Evolutionary conservation across 331 rosid species (phyloP).

Genomic region (Pyracantha coccinea): DNA sequence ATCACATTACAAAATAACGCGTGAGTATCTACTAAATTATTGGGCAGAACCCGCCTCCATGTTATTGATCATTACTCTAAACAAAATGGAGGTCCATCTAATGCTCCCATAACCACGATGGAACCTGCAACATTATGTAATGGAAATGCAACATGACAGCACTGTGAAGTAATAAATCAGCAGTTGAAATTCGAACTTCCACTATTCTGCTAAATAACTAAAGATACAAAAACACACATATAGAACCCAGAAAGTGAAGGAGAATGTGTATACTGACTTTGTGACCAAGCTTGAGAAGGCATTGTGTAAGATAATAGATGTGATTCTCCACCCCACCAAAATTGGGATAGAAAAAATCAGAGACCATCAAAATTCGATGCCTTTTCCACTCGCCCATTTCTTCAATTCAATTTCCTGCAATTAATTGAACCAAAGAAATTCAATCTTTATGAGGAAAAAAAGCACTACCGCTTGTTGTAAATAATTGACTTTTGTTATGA

Average conservation of each 20-base stretch:
- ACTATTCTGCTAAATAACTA: not conserved
- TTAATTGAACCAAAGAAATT: not conserved
- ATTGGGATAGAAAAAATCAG: conserved; percentile 92
- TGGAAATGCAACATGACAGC: not conserved
- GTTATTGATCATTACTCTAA: not conserved
- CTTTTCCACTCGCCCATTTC: conserved; percentile 42
- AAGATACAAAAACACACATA: not conserved
- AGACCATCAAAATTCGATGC: conserved; percentile 77
- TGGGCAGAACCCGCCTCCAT: not conserved
- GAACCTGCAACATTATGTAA: not conserved
- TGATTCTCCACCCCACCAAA: conserved; percentile 93
- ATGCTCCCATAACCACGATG: not conserved
- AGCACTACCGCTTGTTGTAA: not conserved
- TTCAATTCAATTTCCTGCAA: conserved; percentile 19
- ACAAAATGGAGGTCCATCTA: not conserved
- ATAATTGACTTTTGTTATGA: not conserved
- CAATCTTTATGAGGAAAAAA: not conserved
- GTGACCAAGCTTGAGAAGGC: conserved; percentile 87
- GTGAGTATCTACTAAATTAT: not conserved
- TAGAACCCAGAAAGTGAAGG: conserved; percentile 8
- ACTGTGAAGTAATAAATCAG: not conserved
- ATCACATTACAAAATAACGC: not conserved
- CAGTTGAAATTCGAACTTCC: not conserved
- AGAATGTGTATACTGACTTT: conserved; percentile 42
- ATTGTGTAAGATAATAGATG: conserved; percentile 77